Conservation (phyloP, 1,139 yeast genomes). For the Sugiyamaella novakii region DNA sequence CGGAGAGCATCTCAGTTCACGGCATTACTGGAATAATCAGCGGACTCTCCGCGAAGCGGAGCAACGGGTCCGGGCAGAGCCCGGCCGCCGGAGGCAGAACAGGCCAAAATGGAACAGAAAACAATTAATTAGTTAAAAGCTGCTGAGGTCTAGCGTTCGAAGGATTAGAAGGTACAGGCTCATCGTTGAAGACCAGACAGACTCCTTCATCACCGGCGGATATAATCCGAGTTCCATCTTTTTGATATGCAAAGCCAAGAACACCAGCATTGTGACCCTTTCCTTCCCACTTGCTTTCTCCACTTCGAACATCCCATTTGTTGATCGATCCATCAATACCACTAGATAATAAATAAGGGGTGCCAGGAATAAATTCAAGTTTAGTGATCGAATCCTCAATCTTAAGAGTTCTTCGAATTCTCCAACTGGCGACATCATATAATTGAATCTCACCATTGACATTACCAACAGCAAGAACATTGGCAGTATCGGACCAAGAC, state of each 20-base stretch:
- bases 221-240: conserved; percentile 67
- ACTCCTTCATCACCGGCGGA: conserved; percentile 99
- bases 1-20: too few relatives aligned
- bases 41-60: conserved; percentile 1
- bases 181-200: conserved; percentile 62
- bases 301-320: conserved; percentile 89
- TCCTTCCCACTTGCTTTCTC: conserved; percentile 71
- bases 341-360: conserved; percentile 66
- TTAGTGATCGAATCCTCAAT: conserved; percentile 84
- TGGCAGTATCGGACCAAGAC: conserved; percentile 69
- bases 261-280: conserved; percentile 95
- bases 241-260: conserved; percentile 70
- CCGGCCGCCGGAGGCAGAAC: conserved; percentile 5
- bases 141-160: conserved; percentile 10
- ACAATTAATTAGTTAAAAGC: conserved; percentile 7
- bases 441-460: conserved; percentile 84
- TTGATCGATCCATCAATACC: conserved; percentile 84
- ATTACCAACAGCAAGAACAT: conserved; percentile 77
- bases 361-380: conserved; percentile 61
- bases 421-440: conserved; percentile 86
- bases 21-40: too few relatives aligned
- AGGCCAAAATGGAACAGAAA: not conserved
- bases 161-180: conserved; percentile 1
- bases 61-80: conserved; percentile 7
- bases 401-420: conserved; percentile 68